A percentile compares a stretch with the other conserved stretches of the same genome.
Conservation (phyloP, 176 grass and related monocot species). For the Juncus inflexus region DNA sequence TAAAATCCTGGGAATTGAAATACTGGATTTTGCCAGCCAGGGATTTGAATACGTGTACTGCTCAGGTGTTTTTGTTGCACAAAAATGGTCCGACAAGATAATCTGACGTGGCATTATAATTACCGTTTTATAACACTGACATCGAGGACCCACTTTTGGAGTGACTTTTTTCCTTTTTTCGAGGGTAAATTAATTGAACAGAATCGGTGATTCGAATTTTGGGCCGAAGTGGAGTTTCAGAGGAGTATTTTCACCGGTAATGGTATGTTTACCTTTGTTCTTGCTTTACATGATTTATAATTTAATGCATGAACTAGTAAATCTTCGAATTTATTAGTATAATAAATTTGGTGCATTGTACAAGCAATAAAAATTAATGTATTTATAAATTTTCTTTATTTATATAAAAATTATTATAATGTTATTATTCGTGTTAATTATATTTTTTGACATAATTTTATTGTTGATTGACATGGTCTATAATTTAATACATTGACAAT, state of each 20-base stretch:
- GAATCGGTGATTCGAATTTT: not conserved
- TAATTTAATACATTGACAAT: not conserved
- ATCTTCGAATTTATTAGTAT: not conserved
- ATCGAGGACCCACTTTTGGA: not conserved
- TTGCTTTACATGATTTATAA: not conserved
- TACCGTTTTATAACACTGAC: too few relatives aligned
- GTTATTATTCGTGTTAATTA: too few relatives aligned
- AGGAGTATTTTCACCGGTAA: not conserved
- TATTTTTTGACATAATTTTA: not conserved
- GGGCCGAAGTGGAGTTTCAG: not conserved
- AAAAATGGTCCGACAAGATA: not conserved
- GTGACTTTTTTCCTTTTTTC: not conserved
- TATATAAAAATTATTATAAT: too few relatives aligned
- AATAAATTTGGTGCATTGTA: too few relatives aligned
- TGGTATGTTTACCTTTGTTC: not conserved
- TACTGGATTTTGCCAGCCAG: too few relatives aligned
- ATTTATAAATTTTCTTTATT: too few relatives aligned
- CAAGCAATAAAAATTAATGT: too few relatives aligned
- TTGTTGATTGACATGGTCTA: slow-evolving; percentile 1
- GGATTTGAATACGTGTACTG: too few relatives aligned
- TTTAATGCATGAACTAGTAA: not conserved
- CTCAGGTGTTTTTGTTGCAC: not conserved
- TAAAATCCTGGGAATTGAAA: too few relatives aligned
- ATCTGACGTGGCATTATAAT: not conserved
- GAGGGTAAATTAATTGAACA: slow-evolving; percentile 1